Evolutionary conservation across 2,329 filamentous ascomycete species (phyloP), one percentile per base, ranked within the genome.

Genomic region (Diaporthe sp.): DNA sequence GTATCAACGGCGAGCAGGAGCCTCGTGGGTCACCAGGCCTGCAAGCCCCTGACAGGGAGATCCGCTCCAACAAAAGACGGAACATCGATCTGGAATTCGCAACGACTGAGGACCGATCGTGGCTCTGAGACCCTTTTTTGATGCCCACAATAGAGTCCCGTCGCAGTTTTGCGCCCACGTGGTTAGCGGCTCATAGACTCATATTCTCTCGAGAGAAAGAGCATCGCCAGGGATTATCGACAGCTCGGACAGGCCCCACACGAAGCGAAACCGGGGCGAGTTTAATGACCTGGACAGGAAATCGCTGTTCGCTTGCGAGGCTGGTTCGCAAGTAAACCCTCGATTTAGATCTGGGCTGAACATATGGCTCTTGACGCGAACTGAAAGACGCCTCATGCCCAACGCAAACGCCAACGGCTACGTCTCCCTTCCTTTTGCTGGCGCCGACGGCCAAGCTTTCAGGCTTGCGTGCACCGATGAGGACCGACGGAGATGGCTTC

Each of bases 401-500:
- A 49, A 55, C 51, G 25, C 25, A 25, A 55, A 15, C 39, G 25
- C 28, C 60, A 44, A 46, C 25, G 13, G 17, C 34, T 34, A 2
- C 15, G 12, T 8, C 34, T 68, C 28, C 8, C n/a, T 68, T 22
- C 39, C 22, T 37, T 25, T 28, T 28, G 46, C 22, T 39, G 46
- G 46, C 31, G 44, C 28, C 55, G 28, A 25, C 46, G 25, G 31
- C 46, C 71, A 65, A 44, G 46, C 46, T 44, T 19, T 68, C 13
- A 28, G 68, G 68, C 57, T 44, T 55, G 71, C 58, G 37, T 22
- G 39, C 17, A 34, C 58, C 34, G 46, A 73, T 73, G 71, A 55
- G 25, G 46, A 25, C 71, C 6, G 39, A 19, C 57, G 28, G 55
- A 74, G 44, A 76, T 75, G 75, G 62, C 73, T 34, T 75, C 78